phyloP scores from a whole-genome alignment of 106 monocot genomes.

The Apostasia shenzhenica region DNA sequence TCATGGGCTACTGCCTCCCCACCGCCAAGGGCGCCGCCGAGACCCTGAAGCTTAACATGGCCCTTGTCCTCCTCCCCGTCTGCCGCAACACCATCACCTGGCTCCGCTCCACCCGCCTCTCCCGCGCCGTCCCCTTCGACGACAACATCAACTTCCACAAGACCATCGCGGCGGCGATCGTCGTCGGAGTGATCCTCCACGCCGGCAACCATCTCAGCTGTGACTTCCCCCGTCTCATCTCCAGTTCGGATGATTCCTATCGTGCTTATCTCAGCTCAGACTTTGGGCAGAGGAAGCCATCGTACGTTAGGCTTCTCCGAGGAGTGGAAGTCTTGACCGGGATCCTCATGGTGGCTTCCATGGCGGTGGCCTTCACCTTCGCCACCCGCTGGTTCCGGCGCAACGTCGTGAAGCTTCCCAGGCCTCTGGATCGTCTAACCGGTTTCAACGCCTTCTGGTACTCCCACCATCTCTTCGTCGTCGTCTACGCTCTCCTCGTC shows the following conservation, averaged over 20 bases:
- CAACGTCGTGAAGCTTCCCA: conserved; percentile 64
- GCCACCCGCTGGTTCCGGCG: conserved; percentile 87
- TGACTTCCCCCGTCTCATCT: conserved; percentile 66
- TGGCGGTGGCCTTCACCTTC: conserved; percentile 69
- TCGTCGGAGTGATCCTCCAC: conserved; percentile 87
- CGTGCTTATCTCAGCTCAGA: conserved; percentile 13
- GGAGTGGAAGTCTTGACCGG: conserved; percentile 76
- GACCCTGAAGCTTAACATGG: conserved; percentile 95
- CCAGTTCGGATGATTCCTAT: conserved; percentile 27
- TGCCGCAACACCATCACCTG: conserved; percentile 92
- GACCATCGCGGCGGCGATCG: conserved; percentile 82
- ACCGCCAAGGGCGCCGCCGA: conserved; percentile 93
- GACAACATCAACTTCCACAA: conserved; percentile 98
- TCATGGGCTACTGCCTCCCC: conserved; percentile 87
- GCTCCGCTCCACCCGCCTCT: conserved; percentile 52
- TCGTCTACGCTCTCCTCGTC: conserved; percentile 68
- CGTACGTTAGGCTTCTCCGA: conserved; percentile 33
- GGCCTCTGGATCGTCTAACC: conserved; percentile 59
- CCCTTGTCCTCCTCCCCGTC: conserved; percentile 74
- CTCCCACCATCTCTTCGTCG: conserved; percentile 74
- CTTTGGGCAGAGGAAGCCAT: conserved; percentile 65
- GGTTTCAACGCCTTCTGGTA: conserved; percentile 99
- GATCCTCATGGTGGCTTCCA: conserved; percentile 63
- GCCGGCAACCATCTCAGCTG: conserved; percentile 77
- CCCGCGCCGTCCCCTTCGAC: conserved; percentile 54